Evolutionary conservation across 2,329 filamentous ascomycete species (phyloP), one percentile per base, ranked within the genome.

Genomic region (Ceratocystis eucalypticola): DNA sequence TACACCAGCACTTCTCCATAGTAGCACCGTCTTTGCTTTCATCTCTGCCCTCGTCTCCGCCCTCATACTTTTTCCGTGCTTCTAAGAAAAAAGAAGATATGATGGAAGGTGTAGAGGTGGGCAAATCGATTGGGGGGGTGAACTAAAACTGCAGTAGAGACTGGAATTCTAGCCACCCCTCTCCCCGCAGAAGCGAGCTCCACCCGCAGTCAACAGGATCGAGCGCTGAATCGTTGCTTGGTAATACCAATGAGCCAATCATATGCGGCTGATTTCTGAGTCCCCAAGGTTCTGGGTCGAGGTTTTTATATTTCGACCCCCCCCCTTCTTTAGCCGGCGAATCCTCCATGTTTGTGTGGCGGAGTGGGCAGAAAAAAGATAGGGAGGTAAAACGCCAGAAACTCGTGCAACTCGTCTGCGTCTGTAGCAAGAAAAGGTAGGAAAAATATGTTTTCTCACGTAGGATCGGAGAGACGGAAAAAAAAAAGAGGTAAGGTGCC

Each of bases 291-390:
- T n/a, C 62, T 64, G 62, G 62, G 62, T 50, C 17, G 17, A 30
- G 50, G 22, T 37, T 41, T 37, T 30, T n/a, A 65, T 65, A 65
- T n/a, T 37, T 53, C 8, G 37, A 65, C 64, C 30, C 53, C 28
- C 53, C 25, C 64, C 37, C 28, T 59, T 37, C 37, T 45, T 46
- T 45, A 61, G 22, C 44, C 62, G 5, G 25, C 20, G 7, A 61
- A 65, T 65, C 64, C 37, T 65, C 55, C 55, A 44, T 53, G 41
- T 41, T 65, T 53, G 28, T 37, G 44, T 59, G 64, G 45, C 41
- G 30, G 64, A 46, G 64, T 59, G 55, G n/a, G 30, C 28, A 59
- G 55, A 15, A n/a, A 15, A 59, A 59, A 59, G 55, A 15, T 30
- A 59, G 64, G 41, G 53, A 65, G 53, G 41, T 20, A 61, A 59